Percentiles rank a stretch among this genome's conserved stretches.
These are phyloP conservation scores for Aurifilum marmelostoma DNA, from an alignment of 2,329 filamentous ascomycete genomes.

Conservation along the genomic window DNA sequence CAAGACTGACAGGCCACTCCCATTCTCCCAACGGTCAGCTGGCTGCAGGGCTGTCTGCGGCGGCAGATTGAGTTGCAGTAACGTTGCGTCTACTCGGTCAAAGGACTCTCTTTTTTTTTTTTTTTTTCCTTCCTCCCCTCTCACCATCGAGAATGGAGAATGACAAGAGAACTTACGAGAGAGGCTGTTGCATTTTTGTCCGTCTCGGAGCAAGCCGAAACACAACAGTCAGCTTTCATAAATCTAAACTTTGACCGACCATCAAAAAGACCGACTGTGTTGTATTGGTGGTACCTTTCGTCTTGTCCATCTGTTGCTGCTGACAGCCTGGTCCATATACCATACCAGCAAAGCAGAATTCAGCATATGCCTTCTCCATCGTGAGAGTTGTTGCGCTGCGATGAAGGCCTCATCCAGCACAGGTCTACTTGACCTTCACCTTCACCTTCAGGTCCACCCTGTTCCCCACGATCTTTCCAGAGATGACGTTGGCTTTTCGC, in stretches of 20 bases:
- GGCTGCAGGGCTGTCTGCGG: background rate
- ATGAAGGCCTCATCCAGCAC: conserved; percentile 1
- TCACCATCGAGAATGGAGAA: background rate
- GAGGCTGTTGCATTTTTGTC: background rate
- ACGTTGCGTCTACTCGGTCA: background rate
- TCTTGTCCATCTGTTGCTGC: background rate
- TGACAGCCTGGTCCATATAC: background rate
- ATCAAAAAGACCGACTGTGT: background rate
- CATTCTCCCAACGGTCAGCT: background rate
- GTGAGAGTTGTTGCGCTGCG: background rate
- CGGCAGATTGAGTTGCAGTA: background rate
- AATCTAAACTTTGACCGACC: background rate
- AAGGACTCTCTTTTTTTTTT: background rate
- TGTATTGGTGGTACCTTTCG: background rate
- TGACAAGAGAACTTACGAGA: background rate
- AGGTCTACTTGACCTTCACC: background rate
- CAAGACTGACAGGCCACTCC: background rate
- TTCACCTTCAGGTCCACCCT: conserved; percentile 10
- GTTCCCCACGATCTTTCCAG: background rate
- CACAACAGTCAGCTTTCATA: background rate
- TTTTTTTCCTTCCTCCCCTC: too few species aligned
- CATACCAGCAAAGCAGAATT: background rate
- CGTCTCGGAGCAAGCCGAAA: background rate
- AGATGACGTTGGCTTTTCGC: conserved; percentile 17
- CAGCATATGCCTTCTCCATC: background rate